phyloP scores from a whole-genome alignment of 495 filamentous ascomycete genomes.

The Halenospora varia region DNA sequence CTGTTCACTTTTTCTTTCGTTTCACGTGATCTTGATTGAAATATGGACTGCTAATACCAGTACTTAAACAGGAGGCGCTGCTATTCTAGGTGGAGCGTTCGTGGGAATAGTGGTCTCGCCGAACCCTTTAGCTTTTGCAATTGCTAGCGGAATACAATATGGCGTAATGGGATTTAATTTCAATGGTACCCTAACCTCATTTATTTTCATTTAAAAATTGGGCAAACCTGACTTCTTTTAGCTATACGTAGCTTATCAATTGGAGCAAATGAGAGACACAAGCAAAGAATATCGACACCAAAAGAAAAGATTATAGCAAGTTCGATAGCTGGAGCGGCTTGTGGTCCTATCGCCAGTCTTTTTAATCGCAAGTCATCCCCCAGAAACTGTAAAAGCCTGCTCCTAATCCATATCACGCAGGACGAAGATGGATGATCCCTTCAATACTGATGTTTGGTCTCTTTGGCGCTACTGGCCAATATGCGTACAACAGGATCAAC shows the following conservation, averaged over 20 bases:
- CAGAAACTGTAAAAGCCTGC: neutral
- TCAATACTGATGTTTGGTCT: constrained; percentile 54
- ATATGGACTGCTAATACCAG: constrained; percentile 8
- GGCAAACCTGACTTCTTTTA: constrained; percentile 29
- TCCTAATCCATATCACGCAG: constrained; percentile 24
- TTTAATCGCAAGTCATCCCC: constrained; percentile 55
- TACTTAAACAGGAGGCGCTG: constrained; percentile 18
- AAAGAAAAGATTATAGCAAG: constrained; percentile 59
- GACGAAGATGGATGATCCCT: constrained; percentile 46
- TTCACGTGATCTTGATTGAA: constrained; percentile 12
- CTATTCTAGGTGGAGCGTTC: constrained; percentile 25
- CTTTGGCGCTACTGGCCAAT: constrained; percentile 35
- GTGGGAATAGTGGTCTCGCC: constrained; percentile 69
- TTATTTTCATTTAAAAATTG: constrained; percentile 18
- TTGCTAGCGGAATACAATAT: constrained; percentile 73
- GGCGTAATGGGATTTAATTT: constrained; percentile 72
- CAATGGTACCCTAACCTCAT: constrained; percentile 52
- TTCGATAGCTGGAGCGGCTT: constrained; percentile 62
- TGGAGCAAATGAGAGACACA: constrained; percentile 34
- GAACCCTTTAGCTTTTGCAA: constrained; percentile 63
- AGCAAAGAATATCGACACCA: constrained; percentile 31
- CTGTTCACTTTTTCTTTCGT: neutral
- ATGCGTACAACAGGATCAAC: constrained; percentile 19
- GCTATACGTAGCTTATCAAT: constrained; percentile 36
- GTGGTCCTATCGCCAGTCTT: constrained; percentile 62